Evolutionary conservation across 2,329 filamentous ascomycete genomes (phyloP), one percentile per base, ranked within the genome.

Genomic region (Colletotrichum costaricense): DNA sequence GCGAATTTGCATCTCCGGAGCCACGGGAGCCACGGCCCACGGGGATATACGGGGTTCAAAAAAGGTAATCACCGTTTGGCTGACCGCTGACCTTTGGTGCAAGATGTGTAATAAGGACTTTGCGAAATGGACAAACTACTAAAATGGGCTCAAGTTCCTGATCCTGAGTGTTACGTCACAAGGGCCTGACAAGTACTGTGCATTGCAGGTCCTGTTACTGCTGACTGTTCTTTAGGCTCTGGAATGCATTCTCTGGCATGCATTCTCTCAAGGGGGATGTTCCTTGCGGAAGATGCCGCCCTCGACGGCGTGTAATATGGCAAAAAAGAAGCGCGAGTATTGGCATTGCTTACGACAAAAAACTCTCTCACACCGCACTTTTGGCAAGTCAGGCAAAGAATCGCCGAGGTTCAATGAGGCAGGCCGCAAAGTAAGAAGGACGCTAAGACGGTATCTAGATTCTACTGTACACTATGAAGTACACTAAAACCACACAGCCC

Each of bases 261-360:
- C 4, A 26, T 26, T 26, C 30, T 22, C n/a, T 28, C 9, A 42
- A 30, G 16, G 16, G 11, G 69, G 66, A 24, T 38, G 16, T 52
- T 69, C 64, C 69, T 54, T 68, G 69, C 28, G 30, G n/a, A 26
- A 14, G 59, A 49, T 64, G 70, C 54, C 55, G 59, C 54, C 38
- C n/a, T 16, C 16, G 19, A 26, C 11, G 28, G 28, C 35, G 42
- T 49, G 8, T 49, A 49, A 49, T 49, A 49, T 63, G 65, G 49
- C 28, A 69, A 19, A 55, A 54, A 6, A 38, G 14, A 42, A 16
- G 38, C 38, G 28, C 58, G 42, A 26, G 57, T 52, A 42, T 14
- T 42, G 38, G 16, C 35, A 42, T 16, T 42, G 33, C 33, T 35
- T 35, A 35, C 33, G 33, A 12, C 11, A 4, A 12, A 35, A 35